Evolutionary conservation across 2,329 filamentous ascomycete genomes (phyloP).

Genomic region (Arthrobotrys entomopaga): DNA sequence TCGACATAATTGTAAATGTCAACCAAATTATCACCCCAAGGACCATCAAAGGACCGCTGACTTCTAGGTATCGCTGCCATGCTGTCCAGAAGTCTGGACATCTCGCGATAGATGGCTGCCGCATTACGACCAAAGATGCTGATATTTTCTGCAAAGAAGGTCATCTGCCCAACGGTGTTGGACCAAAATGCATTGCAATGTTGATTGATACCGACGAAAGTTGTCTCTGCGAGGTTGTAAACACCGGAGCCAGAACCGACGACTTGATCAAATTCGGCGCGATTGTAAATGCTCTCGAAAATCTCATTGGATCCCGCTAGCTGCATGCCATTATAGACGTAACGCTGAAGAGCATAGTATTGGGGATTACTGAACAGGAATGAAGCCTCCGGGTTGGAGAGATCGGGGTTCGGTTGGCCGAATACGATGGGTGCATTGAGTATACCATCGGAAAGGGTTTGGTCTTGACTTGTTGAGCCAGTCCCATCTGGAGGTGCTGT

Average conservation of each 20-base stretch:
- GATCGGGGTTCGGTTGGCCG: constrained; percentile 31
- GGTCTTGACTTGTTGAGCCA: not conserved
- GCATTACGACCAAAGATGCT: constrained; percentile 43
- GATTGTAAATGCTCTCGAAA: constrained; percentile 44
- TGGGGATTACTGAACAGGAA: constrained; percentile 43
- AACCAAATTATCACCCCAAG: constrained; percentile 34
- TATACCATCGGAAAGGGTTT: constrained; percentile 25
- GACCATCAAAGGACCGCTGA: constrained; percentile 2
- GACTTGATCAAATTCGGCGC: constrained; percentile 33
- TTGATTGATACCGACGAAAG: constrained; percentile 42
- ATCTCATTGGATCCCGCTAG: constrained; percentile 20
- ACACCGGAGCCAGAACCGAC: constrained; percentile 21
- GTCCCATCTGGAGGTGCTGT: too few species aligned
- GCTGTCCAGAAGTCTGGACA: constrained; percentile 21
- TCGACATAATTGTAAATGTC: constrained; percentile 46
- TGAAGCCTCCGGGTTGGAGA: constrained; percentile 39
- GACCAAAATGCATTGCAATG: constrained; percentile 45
- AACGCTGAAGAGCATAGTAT: constrained; percentile 40
- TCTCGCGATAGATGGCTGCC: constrained; percentile 30
- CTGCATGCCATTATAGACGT: constrained; percentile 51
- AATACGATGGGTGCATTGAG: constrained; percentile 34
- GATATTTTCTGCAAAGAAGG: constrained; percentile 49
- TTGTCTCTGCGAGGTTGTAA: constrained; percentile 30
- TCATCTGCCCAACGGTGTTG: constrained; percentile 48
- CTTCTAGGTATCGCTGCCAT: constrained; percentile 26